Conservation (phyloP, 169 alveolate species). For the Babesia sp. region DNA sequence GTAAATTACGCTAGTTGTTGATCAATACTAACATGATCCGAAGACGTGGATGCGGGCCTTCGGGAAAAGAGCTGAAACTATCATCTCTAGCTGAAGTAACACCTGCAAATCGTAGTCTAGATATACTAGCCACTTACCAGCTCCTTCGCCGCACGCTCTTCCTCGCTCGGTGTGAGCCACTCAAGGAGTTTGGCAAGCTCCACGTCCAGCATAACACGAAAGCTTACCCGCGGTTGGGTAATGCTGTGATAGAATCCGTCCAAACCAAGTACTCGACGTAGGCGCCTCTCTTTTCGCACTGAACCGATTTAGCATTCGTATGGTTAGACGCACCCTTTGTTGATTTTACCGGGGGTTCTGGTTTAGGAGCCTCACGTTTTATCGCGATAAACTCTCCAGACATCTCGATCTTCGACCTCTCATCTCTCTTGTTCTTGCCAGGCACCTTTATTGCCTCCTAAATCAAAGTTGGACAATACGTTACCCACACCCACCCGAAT, state of each 20-base stretch:
- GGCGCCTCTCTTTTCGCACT: slow-evolving; percentile 8
- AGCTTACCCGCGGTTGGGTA: slow-evolving; percentile 6
- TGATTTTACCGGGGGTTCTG: neutral
- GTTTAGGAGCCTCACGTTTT: neutral
- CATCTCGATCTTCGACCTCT: slow-evolving; percentile 15
- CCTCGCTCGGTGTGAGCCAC: slow-evolving; percentile 62
- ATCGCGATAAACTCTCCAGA: slow-evolving; percentile 35
- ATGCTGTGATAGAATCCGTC: slow-evolving; percentile 12
- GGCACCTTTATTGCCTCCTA: slow-evolving; percentile 52
- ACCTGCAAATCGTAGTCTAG: slow-evolving; percentile 2
- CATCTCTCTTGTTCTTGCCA: slow-evolving; percentile 17
- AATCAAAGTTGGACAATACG: too few species aligned
- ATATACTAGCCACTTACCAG: slow-evolving; percentile 8
- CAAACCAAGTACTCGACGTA: slow-evolving; percentile 37
- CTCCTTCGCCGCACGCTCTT: slow-evolving; percentile 56
- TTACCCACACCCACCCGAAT: slow-evolving; percentile 40
- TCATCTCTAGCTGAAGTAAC: slow-evolving; percentile 47
- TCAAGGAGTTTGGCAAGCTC: slow-evolving; percentile 50
- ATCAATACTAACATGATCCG: slow-evolving; percentile 57
- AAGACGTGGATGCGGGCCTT: slow-evolving; percentile 40
- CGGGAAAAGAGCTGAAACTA: slow-evolving; percentile 59
- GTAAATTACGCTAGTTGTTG: neutral
- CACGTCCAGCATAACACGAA: slow-evolving; percentile 44
- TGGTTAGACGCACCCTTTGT: neutral
- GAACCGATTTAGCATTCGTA: neutral